Evolutionary conservation across 768 basidiomycete genomes (phyloP), one percentile per base, ranked within the genome.

Genomic region (Lactarius hatsudake): DNA sequence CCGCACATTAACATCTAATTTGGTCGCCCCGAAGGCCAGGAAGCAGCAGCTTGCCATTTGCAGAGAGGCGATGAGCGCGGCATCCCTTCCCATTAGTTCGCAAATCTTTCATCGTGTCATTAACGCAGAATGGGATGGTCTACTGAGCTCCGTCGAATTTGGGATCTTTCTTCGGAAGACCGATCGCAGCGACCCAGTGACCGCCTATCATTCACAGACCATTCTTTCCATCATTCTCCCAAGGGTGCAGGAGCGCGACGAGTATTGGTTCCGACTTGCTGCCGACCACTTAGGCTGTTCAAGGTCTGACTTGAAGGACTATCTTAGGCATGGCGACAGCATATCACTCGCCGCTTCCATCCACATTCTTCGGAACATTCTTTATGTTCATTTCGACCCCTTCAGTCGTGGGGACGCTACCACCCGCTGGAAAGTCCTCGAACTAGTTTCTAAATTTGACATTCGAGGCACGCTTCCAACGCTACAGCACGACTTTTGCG

Each of bases 401-500:
- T 58, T 67, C 45, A 43, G 56, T 48, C n/a, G n/a, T n/a, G n/a
- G 32, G 32, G 42, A 42, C 26, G 4, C 54, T 12, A 20, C 38
- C 12, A n/a, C 13, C 5, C 61, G 53, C 23, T n/a, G 53, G 56
- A 62, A 42, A 34, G 51, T 48, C 2, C 28, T 67, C 1, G 36
- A 42, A 30, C 30, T 40, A 1, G 45, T 59, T n/a, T 58, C 61
- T 8, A 62, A 59, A 7, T n/a, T 53, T 6, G 28, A 53, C 8
- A 15, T 18, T 18, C 45, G 26, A 42, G 3, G 1, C 1, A 62
- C 66, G 9, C 34, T 36, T 12, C 57, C 12, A 0, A 23, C 26
- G 8, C 48, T 64, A 1, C 58, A 42, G 18, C 56, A 53, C 32
- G 63, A 59, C n/a, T 65, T 65, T n/a, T 65, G 59, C 17, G 12